Evolutionary conservation across 2,329 filamentous ascomycete species (phyloP), one percentile per base, ranked within the genome.

Genomic region (Botryosphaeria agaves): DNA sequence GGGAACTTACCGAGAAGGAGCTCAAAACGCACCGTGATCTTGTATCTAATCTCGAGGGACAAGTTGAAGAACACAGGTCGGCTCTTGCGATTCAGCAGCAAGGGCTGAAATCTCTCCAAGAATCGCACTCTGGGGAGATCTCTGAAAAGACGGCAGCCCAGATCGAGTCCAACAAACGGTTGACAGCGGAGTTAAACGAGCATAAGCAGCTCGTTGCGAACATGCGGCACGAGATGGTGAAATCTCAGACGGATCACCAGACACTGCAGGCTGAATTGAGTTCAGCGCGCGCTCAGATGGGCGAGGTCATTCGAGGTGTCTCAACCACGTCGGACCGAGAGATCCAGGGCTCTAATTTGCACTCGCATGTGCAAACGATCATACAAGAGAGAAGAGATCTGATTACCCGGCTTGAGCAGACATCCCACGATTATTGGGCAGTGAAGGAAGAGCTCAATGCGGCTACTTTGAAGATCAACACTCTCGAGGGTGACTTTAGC

Each of bases 251-350:
- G 14, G 26, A 28, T 28, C 8, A 9, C 26, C 9, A 9, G 4
- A 14, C 14, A n/a, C 11, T 14, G 11, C 11, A 8, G 4, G 9
- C n/a, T 4, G 12, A 17, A 28, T 5, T 28, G 15, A 59, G 83
- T 4, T 51, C 37, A 1, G 69, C 76, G 40, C 72, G 74, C 44
- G 59, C 62, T 39, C 72, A 71, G 49, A 59, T 64, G 16, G 51
- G 52, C 14, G 69, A 72, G 44, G 55, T 82, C 42, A 35, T 75
- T 65, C 45, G 76, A 66, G 64, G 39, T 65, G 80, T 47, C 55
- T 83, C 40, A 14, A 55, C 64, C 16, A 64, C 68, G 4, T 59
- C 87, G 39, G 74, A 74, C 52, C 71, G 72, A 49, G 73, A 72
- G 47, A 71, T 53, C 5, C 51, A 59, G 37, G 44, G 53, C 27